These are phyloP conservation scores for Rhizoclosmatium globosum DNA, from an alignment of 192 early-diverging fungal genomes.

Conservation along the genomic window DNA sequence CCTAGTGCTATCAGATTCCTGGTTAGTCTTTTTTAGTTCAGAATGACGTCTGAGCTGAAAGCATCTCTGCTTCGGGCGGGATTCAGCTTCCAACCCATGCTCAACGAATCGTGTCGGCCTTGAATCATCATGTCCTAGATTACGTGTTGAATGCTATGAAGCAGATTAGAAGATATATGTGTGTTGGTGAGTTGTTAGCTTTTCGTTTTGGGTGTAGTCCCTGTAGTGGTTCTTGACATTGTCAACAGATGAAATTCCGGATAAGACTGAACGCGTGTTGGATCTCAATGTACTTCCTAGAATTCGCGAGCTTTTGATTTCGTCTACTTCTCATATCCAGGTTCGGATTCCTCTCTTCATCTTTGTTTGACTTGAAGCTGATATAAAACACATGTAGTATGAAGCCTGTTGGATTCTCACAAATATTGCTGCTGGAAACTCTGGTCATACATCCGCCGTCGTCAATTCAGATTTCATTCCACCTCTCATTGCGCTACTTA, in stretches of 20 bases:
- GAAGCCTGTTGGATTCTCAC: slow-evolving; percentile 44
- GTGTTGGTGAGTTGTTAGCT: slow-evolving; percentile 21
- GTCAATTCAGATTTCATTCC: slow-evolving; percentile 32
- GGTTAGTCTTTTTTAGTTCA: slow-evolving; percentile 15
- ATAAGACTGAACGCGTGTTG: slow-evolving; percentile 40
- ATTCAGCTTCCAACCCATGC: slow-evolving; percentile 38
- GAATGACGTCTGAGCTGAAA: not conserved
- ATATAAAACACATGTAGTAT: slow-evolving; percentile 21
- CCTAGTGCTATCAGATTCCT: slow-evolving; percentile 15
- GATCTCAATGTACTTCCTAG: slow-evolving; percentile 37
- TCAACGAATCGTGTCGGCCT: slow-evolving; percentile 5
- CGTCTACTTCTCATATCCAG: slow-evolving; percentile 10
- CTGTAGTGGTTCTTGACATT: not conserved
- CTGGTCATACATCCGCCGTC: slow-evolving; percentile 34
- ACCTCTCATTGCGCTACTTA: slow-evolving; percentile 27
- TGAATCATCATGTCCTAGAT: slow-evolving; percentile 16
- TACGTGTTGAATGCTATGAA: slow-evolving; percentile 39
- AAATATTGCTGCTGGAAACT: slow-evolving; percentile 40
- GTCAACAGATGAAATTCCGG: slow-evolving; percentile 31
- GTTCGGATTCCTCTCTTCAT: not conserved
- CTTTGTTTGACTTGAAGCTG: not conserved
- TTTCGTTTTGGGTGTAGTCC: not conserved
- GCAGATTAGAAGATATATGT: slow-evolving; percentile 40
- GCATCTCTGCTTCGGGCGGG: not conserved
- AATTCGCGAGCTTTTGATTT: slow-evolving; percentile 16